A percentile compares a stretch with the other conserved stretches of the same genome.
phyloP scores from a whole-genome alignment of 1,284 basidiomycete species.

The Singerocomus inundabilis region DNA sequence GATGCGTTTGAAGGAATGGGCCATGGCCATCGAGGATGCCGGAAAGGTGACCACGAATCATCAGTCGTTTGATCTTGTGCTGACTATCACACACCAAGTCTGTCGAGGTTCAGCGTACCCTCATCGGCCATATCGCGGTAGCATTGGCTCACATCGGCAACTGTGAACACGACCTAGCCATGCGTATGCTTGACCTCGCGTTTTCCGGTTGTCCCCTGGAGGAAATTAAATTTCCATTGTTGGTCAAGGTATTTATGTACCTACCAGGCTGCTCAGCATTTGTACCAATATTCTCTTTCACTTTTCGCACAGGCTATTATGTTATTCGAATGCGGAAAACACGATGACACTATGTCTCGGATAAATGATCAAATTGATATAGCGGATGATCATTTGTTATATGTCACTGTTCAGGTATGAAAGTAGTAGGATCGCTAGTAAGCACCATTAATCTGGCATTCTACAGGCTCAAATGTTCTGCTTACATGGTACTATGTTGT shows the following conservation, averaged over 20 bases:
- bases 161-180: neutral
- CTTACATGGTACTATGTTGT: neutral
- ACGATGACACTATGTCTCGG: neutral
- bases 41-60: constrained; percentile 3
- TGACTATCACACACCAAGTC: too few relatives aligned
- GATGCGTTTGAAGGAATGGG: neutral
- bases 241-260: constrained; percentile 10
- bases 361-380: constrained; percentile 1
- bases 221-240: constrained; percentile 12
- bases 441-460: too few relatives aligned
- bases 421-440: too few relatives aligned
- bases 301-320: constrained; percentile 9
- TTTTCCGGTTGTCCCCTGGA: constrained; percentile 1
- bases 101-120: constrained; percentile 1
- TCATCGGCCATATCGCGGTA: constrained; percentile 10
- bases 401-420: constrained; percentile 1
- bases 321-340: constrained; percentile 6
- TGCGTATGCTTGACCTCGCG: constrained; percentile 9
- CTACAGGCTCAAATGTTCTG: constrained; percentile 6
- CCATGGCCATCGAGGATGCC: constrained; percentile 3
- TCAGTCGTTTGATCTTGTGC: too few relatives aligned
- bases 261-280: too few relatives aligned
- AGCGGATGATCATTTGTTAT: neutral
- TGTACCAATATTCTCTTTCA: neutral
- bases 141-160: neutral